Evolutionary conservation across 2,329 filamentous ascomycete genomes (phyloP).

Genomic region (Aureobasidium sp.): DNA sequence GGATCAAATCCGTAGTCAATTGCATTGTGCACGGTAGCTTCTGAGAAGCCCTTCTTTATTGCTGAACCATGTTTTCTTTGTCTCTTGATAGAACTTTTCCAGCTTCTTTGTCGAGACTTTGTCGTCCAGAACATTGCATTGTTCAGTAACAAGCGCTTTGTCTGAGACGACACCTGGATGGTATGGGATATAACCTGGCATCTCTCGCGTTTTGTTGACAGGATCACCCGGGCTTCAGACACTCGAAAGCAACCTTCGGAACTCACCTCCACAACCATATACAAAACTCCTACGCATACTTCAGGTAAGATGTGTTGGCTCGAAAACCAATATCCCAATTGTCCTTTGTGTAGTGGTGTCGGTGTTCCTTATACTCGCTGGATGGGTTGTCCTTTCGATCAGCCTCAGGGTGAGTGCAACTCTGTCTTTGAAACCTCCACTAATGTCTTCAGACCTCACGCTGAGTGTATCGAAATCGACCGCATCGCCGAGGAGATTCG

Average conservation of each 20-base stretch:
- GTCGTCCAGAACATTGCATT: neutral
- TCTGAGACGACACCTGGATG: no score
- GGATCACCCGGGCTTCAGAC: no score
- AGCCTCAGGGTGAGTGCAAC: neutral
- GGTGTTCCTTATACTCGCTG: neutral
- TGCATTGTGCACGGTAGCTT: no score
- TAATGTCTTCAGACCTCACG: neutral
- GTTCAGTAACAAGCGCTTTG: neutral
- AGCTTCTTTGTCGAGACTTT: neutral
- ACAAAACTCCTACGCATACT: neutral
- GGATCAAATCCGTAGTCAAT: no score
- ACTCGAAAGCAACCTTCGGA: neutral
- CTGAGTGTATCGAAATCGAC: neutral
- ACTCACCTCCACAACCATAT: neutral
- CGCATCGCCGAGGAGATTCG: neutral
- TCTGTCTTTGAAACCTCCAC: neutral
- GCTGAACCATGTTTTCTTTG: neutral
- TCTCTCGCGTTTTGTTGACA: neutral
- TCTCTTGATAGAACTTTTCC: neutral
- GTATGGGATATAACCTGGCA: neutral
- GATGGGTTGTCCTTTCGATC: neutral
- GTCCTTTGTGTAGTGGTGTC: neutral
- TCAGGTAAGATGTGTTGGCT: slow-evolving; percentile 3
- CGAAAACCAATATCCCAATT: neutral
- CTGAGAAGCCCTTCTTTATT: no score